phyloP scores from a whole-genome alignment of 2,329 filamentous ascomycete species.

The Venturia aucupariae region DNA sequence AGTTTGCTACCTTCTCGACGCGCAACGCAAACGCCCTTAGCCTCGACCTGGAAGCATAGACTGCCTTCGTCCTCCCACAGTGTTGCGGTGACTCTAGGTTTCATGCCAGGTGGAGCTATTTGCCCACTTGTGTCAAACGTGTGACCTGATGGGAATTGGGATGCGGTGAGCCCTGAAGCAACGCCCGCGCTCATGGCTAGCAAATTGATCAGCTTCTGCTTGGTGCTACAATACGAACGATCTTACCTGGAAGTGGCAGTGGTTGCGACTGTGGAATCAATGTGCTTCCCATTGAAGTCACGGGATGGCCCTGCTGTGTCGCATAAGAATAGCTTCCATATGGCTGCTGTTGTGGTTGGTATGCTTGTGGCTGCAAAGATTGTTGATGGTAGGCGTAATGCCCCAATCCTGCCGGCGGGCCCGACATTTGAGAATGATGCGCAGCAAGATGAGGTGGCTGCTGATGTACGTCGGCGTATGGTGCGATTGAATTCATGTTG shows the following conservation, averaged over 20 bases:
- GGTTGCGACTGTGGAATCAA: slow-evolving; percentile 54
- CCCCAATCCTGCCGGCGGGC: slow-evolving; percentile 61
- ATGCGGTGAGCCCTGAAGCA: slow-evolving; percentile 13
- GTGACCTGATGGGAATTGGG: slow-evolving; percentile 39
- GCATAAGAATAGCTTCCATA: slow-evolving; percentile 64
- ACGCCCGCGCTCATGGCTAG: slow-evolving; percentile 17
- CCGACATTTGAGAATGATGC: slow-evolving; percentile 64
- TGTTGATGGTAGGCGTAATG: slow-evolving; percentile 75
- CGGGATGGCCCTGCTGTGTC: slow-evolving; percentile 60
- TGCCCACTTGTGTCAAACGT: slow-evolving; percentile 85
- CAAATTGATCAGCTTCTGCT: background rate
- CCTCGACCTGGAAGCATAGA: slow-evolving; percentile 95
- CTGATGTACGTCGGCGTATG: slow-evolving; percentile 77
- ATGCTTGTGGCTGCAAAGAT: slow-evolving; percentile 62
- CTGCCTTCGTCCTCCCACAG: slow-evolving; percentile 98
- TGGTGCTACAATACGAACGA: slow-evolving; percentile 15
- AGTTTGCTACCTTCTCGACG: slow-evolving; percentile 67
- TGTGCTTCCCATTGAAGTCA: slow-evolving; percentile 60
- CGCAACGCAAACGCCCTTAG: slow-evolving; percentile 90
- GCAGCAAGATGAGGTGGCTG: slow-evolving; percentile 63
- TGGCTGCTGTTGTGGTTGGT: slow-evolving; percentile 60
- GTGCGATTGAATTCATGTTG: slow-evolving; percentile 72
- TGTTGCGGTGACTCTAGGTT: slow-evolving; percentile 90
- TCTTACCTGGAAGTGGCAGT: slow-evolving; percentile 49
- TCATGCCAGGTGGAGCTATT: slow-evolving; percentile 84